Base-by-base conservation (phyloP, 1,284 basidiomycete species). In the Xerocomus amazonicus region DNA sequence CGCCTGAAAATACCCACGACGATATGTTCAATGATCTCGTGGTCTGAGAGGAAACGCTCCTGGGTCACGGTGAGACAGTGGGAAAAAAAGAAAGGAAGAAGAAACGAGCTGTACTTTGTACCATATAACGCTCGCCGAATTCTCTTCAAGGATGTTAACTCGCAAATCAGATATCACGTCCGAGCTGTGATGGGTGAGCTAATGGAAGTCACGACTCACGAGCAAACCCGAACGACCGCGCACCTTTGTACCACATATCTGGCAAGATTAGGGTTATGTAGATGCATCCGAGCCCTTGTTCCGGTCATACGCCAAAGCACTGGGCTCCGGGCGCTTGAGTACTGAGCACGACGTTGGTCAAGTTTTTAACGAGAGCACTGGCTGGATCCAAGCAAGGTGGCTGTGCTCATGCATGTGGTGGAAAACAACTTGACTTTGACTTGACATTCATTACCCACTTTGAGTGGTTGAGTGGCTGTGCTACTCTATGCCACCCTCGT, bases 111-210 rank as follows among this genome's bases (percentile, higher is more conserved):
- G 49, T 62, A 84, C 87, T 74, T 88, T 90, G 67, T 81, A 87
- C 87, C 87, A 90, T 16, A 84, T 64, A 3, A 88, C 75, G 40
- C 72, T 73, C 5, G 78, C 74, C 2, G 78, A 75, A 19, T 71
- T 72, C 61, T 87, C 84, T 50, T 78, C 75, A 1, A 68, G 70
- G 1, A 90, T 74, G 53, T 87, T 84, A 2, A 89, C 70, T 48
- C 81, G 75, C 72, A 84, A 75, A 54, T 88, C 84, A 43, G 81
- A 80, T 36, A 90, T 73, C 27, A 89, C 86, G 67, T 90, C 87
- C 38, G 87, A 83, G 58, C 86, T 89, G 39, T 29, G 35, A 39
- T 9, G 28, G 10, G n/a, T 12, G 29, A 31, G 29, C 8, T 6
- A 39, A 44, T 23, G 28, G 31, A 44, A 38, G 34, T 23, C 12